phyloP scores from a whole-genome alignment of 176 grass and related monocot species.

The Avena sativa region DNA sequence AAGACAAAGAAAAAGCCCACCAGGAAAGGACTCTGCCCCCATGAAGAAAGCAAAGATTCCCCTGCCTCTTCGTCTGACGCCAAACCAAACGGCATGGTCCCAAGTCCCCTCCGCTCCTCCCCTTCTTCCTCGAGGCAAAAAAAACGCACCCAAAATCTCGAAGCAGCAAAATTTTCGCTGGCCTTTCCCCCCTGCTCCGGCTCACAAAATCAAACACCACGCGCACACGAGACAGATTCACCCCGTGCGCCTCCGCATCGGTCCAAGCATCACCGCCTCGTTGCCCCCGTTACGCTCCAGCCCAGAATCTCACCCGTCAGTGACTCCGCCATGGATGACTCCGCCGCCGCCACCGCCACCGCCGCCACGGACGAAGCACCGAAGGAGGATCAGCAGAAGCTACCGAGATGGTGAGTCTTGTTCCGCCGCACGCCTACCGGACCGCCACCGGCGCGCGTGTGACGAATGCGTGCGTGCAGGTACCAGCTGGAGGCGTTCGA shows the following conservation, averaged over 20 bases:
- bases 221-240: background rate
- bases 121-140: background rate
- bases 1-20: too few species aligned
- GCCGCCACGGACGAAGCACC: background rate
- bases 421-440: background rate
- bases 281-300: background rate
- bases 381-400: slow-evolving; percentile 32
- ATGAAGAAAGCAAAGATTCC: background rate
- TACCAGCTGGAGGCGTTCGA: slow-evolving; percentile 93
- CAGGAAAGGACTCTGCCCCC: too few species aligned
- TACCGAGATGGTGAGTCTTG: slow-evolving; percentile 45
- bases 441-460: background rate
- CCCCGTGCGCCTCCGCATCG: background rate
- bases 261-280: background rate
- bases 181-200: background rate
- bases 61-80: slow-evolving; percentile 8
- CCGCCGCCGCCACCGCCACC: background rate
- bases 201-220: slow-evolving; percentile 13
- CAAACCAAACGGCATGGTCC: background rate
- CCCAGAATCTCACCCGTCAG: background rate
- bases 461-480: slow-evolving; percentile 31
- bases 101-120: background rate
- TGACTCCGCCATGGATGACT: slow-evolving; percentile 6
- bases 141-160: background rate
- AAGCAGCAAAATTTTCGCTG: background rate